Evolutionary conservation across 805 yeast genomes (phyloP), one percentile per base, ranked within the genome.

Genomic region (Starmera amethionina): DNA sequence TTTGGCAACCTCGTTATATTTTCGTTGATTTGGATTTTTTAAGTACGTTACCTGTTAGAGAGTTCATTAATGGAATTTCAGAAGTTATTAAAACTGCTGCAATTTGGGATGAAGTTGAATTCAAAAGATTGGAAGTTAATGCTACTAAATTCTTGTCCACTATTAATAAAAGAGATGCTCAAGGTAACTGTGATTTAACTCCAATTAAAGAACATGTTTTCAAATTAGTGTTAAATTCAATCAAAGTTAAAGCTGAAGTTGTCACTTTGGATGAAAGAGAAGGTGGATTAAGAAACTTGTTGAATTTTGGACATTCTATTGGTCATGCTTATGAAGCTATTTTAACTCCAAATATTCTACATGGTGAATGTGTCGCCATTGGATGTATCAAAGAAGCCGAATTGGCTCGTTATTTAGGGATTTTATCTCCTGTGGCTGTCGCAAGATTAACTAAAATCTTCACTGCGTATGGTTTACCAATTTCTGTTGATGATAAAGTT

Each of bases 291-390:
- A 75, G 98, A 64, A 93, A 93, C 61, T 65, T 93, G 47, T 71
- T 93, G 44, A 93, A 93, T 63, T 93, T 90, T 58, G 98, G 98
- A 30, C 98, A 93, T 61, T 77, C 96, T 27, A 89, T 93, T 52
- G 98, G 98, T 35, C 98, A 93, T 60, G 98, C 98, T 16, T 88
- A 83, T 48, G 98, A 93, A 67, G 97, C 98, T n/a, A 79, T 93
- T 30, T 70, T 93, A 46, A 89, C 97, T 4, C 98, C 98, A 8
- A 87, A 89, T 60, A 93, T 95, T 19, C 72, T 93, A 35, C 98
- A 93, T 56, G 98, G 98, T 44, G 98, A 93, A 64, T 93, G 98
- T 72, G 98, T 93, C n/a, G 73, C 97, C n/a, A 74, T 93, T 45
- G 98, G 98, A 47, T 83, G 88, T 74, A 80, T 93, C 30, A 74